Evolutionary conservation across 371 early-diverging fungal genomes (phyloP), one percentile per base, ranked within the genome.

Genomic region (Rhizopus stolonifer): DNA sequence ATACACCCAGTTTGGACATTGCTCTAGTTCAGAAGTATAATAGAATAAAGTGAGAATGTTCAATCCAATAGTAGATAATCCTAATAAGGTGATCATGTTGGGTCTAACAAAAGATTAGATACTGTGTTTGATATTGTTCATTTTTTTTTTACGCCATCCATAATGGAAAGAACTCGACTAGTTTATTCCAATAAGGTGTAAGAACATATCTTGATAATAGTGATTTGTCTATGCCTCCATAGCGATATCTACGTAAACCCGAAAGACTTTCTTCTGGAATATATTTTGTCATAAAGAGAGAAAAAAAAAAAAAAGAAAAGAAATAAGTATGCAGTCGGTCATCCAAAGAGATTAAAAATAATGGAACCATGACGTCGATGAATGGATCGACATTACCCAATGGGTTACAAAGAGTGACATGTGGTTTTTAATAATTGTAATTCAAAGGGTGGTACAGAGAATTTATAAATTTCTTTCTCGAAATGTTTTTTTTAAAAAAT

Each of bases 31-130:
- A 32, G 91, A 87, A 52, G 87, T 82, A 68, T 79, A 89, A 58
- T 86, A 80, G 29, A 89, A 80, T 21, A 86, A 78, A 43, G 87
- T 71, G 9, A 77, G 50, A 21, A 96, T 63, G 67, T 94, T 92
- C 23, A 80, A 55, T 11, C 92, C 58, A 39, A 94, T 86, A 52
- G 89, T 94, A 39, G 86, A 63, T 43, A 99, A 84, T 24, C 99
- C 99, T 45, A 90, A 75, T 39, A 99, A 77, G 10, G 99, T 99
- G 55, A 99, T 96, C 57, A 94, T 70, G 69, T 99, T 99, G 45
- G 99, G 99, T 0, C 96, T 96, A 77, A 15, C 22, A 3, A n/a
- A 14, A 31, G 21, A 33, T 19, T 23, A 25, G 15, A 10, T 53
- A 23, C 31, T 15, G 18, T n/a, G 3, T 19, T 19, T 18, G 5